Conservation (phyloP, 2,329 filamentous ascomycete species). For the Metarhizium guizhouense region DNA sequence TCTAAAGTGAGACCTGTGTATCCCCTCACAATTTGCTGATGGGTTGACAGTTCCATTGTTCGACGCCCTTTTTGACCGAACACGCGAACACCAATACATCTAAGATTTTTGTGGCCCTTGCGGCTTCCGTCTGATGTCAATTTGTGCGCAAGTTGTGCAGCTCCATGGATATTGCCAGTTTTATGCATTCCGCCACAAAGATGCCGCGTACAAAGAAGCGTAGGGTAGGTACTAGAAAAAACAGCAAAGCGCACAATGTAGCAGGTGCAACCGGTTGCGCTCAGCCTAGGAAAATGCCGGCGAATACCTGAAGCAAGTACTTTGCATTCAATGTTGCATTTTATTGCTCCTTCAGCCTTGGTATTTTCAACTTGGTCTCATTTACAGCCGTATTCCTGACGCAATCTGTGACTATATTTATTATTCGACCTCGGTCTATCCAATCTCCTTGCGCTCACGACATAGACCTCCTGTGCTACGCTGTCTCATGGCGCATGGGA, state of each 20-base stretch:
- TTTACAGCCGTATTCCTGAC: not conserved
- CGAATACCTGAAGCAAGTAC: too few species aligned
- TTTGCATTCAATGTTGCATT: not conserved
- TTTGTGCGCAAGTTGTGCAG: too few species aligned
- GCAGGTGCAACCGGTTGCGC: not conserved
- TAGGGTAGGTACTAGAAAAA: not conserved
- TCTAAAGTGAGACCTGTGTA: not conserved
- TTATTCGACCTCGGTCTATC: not conserved
- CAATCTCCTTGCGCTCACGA: not conserved
- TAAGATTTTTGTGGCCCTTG: too few species aligned
- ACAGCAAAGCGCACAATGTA: not conserved
- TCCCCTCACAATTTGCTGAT: not conserved
- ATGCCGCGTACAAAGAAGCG: too few species aligned
- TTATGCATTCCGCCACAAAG: too few species aligned
- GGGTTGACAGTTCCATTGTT: not conserved
- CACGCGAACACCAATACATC: too few species aligned
- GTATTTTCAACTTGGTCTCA: not conserved
- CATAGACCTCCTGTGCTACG: not conserved
- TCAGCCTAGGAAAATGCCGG: not conserved
- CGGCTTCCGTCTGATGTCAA: too few species aligned
- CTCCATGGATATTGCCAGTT: not conserved
- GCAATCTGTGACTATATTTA: not conserved
- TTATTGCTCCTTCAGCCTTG: not conserved
- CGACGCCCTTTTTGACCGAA: too few species aligned
- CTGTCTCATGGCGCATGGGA: not conserved